Base-by-base conservation (phyloP, 331 rosid genomes). In the Dryas integrifolia region DNA sequence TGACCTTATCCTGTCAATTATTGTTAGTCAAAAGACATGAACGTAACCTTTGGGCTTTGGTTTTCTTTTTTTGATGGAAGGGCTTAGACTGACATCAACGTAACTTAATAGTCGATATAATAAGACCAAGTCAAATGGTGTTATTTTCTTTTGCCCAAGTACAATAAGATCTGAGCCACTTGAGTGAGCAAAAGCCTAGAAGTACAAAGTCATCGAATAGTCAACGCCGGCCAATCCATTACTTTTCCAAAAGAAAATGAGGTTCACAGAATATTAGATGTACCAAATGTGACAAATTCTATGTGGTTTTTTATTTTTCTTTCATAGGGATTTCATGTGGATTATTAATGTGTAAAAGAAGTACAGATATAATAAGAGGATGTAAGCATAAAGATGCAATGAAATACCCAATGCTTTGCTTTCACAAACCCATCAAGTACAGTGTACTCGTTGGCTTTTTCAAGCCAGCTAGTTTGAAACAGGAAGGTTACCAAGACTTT, bases 381-480 rank as follows among this genome's bases (percentile, higher is more conserved):
- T 30, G 35, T 30, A 30, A 30, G 35, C 35, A 30, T 30, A 1
- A 30, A 1, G 35, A 30, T 30, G 35, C 35, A 2, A 30, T 30
- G 35, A 30, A 30, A 30, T 30, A 40, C 9, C 24, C 24, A 21
- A 21, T 21, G 24, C 24, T 21, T 21, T 21, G 24, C 24, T 21
- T 21, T 21, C 24, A 16, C 14, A 0, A 61, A 3, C 21, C 18
- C 46, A 15, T 40, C 12, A 40, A 61, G 0, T 3, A 62, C 48
- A 62, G 67, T 62, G 21, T 44, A 35, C 44, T 13, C 50, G 65
- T 71, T 57, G 67, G 48, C 58, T 0, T 15, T 58, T 26, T 30
- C 76, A 45, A 40, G 58, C 15, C 67, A 45, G 75, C 67, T 48
- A 18, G 51, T 50, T 30, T 18, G 30, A 30, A 14, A 49, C 5